A percentile compares a stretch with the other conserved stretches of the same genome.
Conservation (phyloP, 768 basidiomycete species). For the Boletellus emodensis region DNA sequence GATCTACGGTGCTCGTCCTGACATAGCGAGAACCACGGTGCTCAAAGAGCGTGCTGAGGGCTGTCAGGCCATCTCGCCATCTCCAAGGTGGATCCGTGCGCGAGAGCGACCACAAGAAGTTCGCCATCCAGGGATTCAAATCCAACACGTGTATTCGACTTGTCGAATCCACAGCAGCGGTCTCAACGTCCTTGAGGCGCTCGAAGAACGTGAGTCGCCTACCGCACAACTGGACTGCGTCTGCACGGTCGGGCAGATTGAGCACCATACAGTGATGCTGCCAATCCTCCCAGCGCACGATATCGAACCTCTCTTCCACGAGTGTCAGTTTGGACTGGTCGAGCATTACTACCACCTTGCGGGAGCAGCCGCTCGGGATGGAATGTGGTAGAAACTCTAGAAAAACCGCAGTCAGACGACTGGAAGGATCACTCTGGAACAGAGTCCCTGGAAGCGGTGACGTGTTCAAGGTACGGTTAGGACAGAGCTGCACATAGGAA, state of each 20-base stretch:
- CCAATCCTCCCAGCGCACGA: constrained; percentile 56
- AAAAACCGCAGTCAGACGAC: constrained; percentile 41
- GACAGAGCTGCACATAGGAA: constrained; percentile 44
- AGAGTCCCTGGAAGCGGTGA: constrained; percentile 40
- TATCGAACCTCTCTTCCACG: constrained; percentile 40
- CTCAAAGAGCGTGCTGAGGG: constrained; percentile 29
- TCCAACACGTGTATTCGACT: constrained; percentile 30
- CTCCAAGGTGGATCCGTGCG: constrained; percentile 29
- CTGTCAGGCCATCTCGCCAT: constrained; percentile 24
- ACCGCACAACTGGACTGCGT: constrained; percentile 28
- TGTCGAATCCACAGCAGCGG: constrained; percentile 8
- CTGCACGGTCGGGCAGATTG: constrained; percentile 30
- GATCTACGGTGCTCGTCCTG: constrained; percentile 40
- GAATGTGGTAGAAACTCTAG: constrained; percentile 42
- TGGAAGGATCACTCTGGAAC: constrained; percentile 55
- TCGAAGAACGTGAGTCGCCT: constrained; percentile 32
- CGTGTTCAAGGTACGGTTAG: constrained; percentile 43
- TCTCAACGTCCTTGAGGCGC: constrained; percentile 17
- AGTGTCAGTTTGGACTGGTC: constrained; percentile 49
- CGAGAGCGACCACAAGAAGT: constrained; percentile 25
- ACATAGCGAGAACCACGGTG: constrained; percentile 26
- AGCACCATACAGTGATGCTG: constrained; percentile 35
- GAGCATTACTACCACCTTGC: constrained; percentile 49
- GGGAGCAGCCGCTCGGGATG: constrained; percentile 31
- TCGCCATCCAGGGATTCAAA: constrained; percentile 26